Base-by-base conservation (phyloP, 108 stramenopile genomes). In the Aurantiochytrium sp. region DNA sequence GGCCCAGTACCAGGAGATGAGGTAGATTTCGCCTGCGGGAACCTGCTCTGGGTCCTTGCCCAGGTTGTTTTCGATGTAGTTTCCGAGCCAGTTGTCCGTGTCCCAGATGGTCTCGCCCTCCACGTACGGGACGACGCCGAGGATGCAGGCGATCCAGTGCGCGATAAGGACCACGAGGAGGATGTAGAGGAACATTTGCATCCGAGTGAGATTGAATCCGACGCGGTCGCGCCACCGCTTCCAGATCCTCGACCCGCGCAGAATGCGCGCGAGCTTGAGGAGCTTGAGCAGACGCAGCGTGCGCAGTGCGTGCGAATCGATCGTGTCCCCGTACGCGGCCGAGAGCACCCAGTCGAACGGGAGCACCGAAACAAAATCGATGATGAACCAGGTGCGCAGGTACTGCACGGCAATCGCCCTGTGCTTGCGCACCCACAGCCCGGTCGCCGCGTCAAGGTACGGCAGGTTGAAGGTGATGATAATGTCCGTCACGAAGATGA, bases 231-330 rank as follows among this genome's bases (percentile, higher is more conserved):
- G 73, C 73, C 73, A 81, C 19, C 73, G 73, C 2, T 48, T 41
- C 42, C 45, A 81, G n/a, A 81, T 81, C 1, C 73, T 22, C n/a
- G 39, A 48, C 10, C 73, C 73, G n/a, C 73, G 73, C 12, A 81
- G 42, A 39, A 81, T 81, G 39, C 73, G 39, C 21, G 30, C 30
- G 32, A 81, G 12, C 24, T 81, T 81, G 73, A 81, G 73, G 8
- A 81, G 73, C 73, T 81, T 81, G 73, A 81, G 73, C 42, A 81
- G 39, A 42, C 73, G 73, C 73, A 81, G 73, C 73, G 73, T 24
- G 27, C 73, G 73, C 1, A 81, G 73, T 39, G 73, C 36, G 17
- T 81, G 73, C 42, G 73, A 27, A n/a, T 81, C 73, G 3, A 48
- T 81, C 0, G 12, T 12, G 45, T 81, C 73, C 6, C 73, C 73